A percentile compares a stretch with the other conserved stretches of the same genome.
Conservation (phyloP, 2,329 filamentous ascomycete species). For the Pseudocercospora fijiensis region DNA sequence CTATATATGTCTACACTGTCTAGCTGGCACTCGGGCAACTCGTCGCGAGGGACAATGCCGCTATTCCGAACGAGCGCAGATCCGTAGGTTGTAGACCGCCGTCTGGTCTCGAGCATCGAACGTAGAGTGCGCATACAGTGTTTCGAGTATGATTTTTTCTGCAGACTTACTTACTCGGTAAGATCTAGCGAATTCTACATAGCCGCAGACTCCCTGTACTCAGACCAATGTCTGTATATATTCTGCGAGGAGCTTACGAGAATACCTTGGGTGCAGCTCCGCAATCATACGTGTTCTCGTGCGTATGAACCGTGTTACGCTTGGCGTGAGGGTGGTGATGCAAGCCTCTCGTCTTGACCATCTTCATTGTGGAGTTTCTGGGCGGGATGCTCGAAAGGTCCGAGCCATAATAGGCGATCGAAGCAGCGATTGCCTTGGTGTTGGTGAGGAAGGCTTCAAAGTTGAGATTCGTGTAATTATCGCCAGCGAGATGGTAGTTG, state of each 20-base stretch:
- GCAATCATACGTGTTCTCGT: conserved; percentile 16
- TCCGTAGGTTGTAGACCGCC: no score
- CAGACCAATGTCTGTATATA: no score
- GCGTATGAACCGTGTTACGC: conserved; percentile 13
- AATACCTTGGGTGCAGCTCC: conserved; percentile 13
- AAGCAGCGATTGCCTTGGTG: conserved; percentile 64
- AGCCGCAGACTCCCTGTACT: no score
- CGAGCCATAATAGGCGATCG: conserved; percentile 62
- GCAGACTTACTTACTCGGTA: no score
- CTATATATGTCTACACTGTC: no score
- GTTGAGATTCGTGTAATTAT: conserved; percentile 56
- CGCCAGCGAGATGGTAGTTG: conserved; percentile 57
- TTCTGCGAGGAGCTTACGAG: not conserved
- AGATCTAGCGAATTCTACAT: no score
- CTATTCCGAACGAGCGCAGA: no score
- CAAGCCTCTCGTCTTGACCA: conserved; percentile 15
- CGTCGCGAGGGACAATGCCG: no score
- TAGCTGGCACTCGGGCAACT: no score
- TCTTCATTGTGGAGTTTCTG: conserved; percentile 11
- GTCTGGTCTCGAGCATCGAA: no score
- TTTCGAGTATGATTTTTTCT: no score
- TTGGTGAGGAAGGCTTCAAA: conserved; percentile 56
- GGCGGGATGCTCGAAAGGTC: conserved; percentile 13
- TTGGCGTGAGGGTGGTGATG: conserved; percentile 20
- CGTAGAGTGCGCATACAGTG: no score